phyloP scores from a whole-genome alignment of 495 filamentous ascomycete genomes.

The Chaetomium tenue region DNA sequence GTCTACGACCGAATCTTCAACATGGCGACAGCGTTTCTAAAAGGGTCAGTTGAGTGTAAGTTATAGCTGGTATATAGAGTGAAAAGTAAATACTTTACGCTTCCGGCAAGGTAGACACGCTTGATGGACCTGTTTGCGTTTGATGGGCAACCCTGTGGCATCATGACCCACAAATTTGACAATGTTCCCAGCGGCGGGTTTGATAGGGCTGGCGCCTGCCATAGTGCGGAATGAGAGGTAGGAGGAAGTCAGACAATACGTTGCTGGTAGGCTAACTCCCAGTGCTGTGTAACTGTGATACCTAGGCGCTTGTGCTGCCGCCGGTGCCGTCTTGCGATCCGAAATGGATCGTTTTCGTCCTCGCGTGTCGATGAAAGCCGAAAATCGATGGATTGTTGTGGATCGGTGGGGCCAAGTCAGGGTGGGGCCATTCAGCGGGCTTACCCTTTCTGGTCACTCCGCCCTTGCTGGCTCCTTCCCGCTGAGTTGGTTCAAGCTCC shows the following conservation, averaged over 20 bases:
- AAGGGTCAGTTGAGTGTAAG: slow-evolving; percentile 2
- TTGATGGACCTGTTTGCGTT: slow-evolving; percentile 49
- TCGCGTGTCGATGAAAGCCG: background rate
- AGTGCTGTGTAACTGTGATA: background rate
- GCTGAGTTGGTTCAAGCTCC: too few relatives aligned
- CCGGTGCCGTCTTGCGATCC: background rate
- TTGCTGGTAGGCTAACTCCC: background rate
- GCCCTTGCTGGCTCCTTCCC: background rate
- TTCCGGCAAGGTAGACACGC: slow-evolving; percentile 49
- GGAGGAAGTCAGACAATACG: background rate
- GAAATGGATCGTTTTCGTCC: background rate
- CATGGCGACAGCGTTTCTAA: slow-evolving; percentile 30
- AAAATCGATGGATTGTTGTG: background rate
- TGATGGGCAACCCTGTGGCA: slow-evolving; percentile 43
- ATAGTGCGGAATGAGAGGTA: background rate
- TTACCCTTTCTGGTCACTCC: slow-evolving; percentile 9
- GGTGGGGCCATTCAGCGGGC: background rate
- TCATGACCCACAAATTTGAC: slow-evolving; percentile 50
- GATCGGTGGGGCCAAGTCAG: background rate
- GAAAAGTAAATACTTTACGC: slow-evolving; percentile 37
- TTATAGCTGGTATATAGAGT: too few relatives aligned
- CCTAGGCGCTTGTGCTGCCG: background rate
- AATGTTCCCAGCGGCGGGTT: background rate
- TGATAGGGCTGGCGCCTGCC: background rate
- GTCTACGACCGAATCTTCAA: slow-evolving; percentile 3